Percentiles rank a stretch among this genome's conserved stretches.
Conservation (phyloP, 345 rosid species). For the Carallia brachiata region DNA sequence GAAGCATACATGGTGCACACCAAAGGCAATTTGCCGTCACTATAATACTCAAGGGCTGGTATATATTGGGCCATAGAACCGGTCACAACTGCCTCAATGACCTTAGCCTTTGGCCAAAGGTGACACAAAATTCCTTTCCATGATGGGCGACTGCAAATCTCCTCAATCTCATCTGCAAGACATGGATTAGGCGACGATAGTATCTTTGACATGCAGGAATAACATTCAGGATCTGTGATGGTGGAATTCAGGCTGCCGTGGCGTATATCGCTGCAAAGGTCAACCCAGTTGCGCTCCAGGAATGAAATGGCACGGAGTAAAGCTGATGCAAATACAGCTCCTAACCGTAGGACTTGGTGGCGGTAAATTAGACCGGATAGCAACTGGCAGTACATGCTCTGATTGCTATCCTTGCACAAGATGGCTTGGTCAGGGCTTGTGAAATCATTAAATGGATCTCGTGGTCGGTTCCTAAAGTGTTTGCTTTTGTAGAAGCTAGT, state of each 20-base stretch:
- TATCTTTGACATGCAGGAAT: conserved; percentile 35
- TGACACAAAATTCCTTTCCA: conserved; percentile 63
- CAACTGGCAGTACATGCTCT: conserved; percentile 77
- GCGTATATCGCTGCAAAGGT: conserved; percentile 49
- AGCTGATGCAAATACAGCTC: conserved; percentile 67
- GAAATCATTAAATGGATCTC: conserved; percentile 47
- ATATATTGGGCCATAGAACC: conserved; percentile 73
- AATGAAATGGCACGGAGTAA: conserved; percentile 57
- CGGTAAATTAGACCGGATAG: conserved; percentile 56
- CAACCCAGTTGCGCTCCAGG: conserved; percentile 58
- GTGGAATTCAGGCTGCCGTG: conserved; percentile 34
- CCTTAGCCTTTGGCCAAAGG: conserved; percentile 66
- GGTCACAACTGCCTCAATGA: conserved; percentile 67
- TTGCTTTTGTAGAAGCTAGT: conserved; percentile 70
- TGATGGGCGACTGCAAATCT: conserved; percentile 42
- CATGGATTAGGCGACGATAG: conserved; percentile 36
- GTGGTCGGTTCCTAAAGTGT: conserved; percentile 55
- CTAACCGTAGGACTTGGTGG: conserved; percentile 50
- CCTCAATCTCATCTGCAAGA: conserved; percentile 53
- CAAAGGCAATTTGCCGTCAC: conserved; percentile 53
- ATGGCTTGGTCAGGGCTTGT: conserved; percentile 60
- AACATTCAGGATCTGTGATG: conserved; percentile 51
- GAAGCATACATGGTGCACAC: conserved; percentile 72
- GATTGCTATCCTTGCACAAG: conserved; percentile 56
- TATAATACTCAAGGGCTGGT: conserved; percentile 54